phyloP scores from a whole-genome alignment of 2,329 filamentous ascomycete genomes.

The Aulographum hederae region DNA sequence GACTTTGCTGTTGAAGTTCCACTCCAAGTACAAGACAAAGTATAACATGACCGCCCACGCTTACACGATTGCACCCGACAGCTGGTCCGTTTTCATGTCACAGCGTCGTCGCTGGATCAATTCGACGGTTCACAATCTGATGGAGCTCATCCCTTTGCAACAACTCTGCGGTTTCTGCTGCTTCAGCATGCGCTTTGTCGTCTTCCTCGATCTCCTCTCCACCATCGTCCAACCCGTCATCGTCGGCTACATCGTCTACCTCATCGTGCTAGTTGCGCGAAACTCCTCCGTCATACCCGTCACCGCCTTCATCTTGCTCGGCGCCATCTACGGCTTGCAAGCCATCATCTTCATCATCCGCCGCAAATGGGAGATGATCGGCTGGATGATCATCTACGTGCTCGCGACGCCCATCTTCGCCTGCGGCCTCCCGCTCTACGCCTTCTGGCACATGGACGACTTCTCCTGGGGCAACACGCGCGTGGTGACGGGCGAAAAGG shows the following conservation, averaged over 20 bases:
- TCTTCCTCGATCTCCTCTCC: conserved; percentile 83
- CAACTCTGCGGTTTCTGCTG: conserved; percentile 99
- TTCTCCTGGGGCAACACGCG: conserved; percentile 99
- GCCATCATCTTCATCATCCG: conserved; percentile 92
- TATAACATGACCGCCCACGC: conserved; percentile 84
- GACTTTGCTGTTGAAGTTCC: conserved; percentile 80
- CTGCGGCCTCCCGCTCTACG: conserved; percentile 74
- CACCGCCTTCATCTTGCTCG: conserved; percentile 78
- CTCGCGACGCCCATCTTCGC: conserved; percentile 82
- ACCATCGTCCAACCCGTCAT: conserved; percentile 87
- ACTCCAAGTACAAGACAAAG: conserved; percentile 94
- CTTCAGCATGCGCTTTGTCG: conserved; percentile 97
- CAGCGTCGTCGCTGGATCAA: conserved; percentile 99
- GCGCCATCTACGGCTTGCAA: conserved; percentile 92
- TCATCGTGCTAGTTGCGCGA: conserved; percentile 55
- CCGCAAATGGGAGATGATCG: conserved; percentile 98
- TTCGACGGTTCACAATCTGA: conserved; percentile 93
- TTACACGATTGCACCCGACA: conserved; percentile 93
- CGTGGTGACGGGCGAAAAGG: conserved; percentile 85
- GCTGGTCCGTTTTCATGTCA: conserved; percentile 85
- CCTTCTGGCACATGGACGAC: conserved; percentile 99
- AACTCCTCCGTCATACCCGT: conserved; percentile 52
- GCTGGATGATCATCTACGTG: conserved; percentile 97
- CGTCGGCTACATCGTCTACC: conserved; percentile 73
- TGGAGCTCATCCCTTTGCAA: conserved; percentile 81